Evolutionary conservation across 2,329 filamentous ascomycete genomes (phyloP), one percentile per base, ranked within the genome.

Genomic region (Colletotrichum costaricense): DNA sequence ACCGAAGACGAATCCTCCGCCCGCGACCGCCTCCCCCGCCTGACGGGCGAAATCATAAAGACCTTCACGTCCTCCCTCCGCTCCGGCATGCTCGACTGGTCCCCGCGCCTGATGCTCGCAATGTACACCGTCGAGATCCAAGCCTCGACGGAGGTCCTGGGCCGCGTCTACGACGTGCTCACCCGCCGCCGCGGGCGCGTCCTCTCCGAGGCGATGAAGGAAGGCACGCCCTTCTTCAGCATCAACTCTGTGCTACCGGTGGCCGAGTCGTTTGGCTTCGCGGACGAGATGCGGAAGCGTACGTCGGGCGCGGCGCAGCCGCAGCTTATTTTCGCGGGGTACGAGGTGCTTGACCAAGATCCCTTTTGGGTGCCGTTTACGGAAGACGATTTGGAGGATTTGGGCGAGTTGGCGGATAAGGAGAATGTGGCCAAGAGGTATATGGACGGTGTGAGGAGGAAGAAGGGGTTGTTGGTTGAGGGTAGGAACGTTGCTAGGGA

Each of bases 101-200:
- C 93, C 52, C 94, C 97, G 0, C 92, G 97, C n/a, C 90, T 99
- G 77, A 91, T 98, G 85, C 91, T 99, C 57, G 97, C 97, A 64
- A 98, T 98, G 95, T 99, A 99, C 86, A 95, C 91, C 68, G 98
- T 96, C 81, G 97, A 98, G 81, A 98, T 99, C 79, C 97, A 98
- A 88, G 95, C 96, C 35, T 95, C 94, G 26, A 96, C 95, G 78
- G 97, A 98, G 83, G 97, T 98, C 55, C 91, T 99, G 5, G 97
- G 97, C 26, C 93, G 95, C 35, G 97, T 98, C 42, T 99, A 99
- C 87, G 94, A 94, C 77, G 96, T 98, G n/a, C 92, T 99, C n/a
- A 98, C 96, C 38, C 93, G 96, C 1, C 94, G 97, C 5, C 93
- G 95, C 42, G 97, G 97, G 30, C 93, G 93, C 49, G 97, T 99